Evolutionary conservation across 208 protist genomes (phyloP), one percentile per base, ranked within the genome.

Genomic region (Crithidia mellificae): DNA sequence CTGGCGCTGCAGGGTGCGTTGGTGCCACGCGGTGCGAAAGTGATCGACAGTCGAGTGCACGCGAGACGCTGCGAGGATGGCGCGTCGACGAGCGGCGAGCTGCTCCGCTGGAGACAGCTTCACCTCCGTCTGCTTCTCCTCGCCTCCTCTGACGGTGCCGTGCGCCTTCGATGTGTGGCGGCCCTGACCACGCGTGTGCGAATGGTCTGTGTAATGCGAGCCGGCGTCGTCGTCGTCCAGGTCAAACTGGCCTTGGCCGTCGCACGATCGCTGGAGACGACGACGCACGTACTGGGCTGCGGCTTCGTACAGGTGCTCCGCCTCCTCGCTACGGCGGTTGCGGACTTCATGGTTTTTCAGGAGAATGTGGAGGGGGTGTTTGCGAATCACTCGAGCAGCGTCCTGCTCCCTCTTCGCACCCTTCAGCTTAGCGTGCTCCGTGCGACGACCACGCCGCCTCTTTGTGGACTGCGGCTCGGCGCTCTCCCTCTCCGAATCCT

Each of bases 41-140:
- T 75, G 70, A 20, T 75, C 36, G 14, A 75, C 70, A 24, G 54
- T 39, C 22, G 70, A 75, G 15, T 4, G 32, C 51, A 63, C 53
- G 20, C 70, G 70, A 19, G 70, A 75, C 53, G 24, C 30, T 0
- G 38, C 27, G 2, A 41, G 38, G 25, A 75, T n/a, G 20, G 65
- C 62, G 47, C 61, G 61, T 22, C 70, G 62, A 20, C 62, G 62
- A 6, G 62, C 70, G 22, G 36, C 55, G n/a, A 69, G 70, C 29
- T 7, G 19, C 7, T 39, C 70, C 17, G 62, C 38, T 2, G 32
- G 29, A 14, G 59, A 38, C 25, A n/a, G 20, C 49, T 44, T 24
- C 20, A n/a, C 39, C 61, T 39, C 61, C 5, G 11, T n/a, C n/a
- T n/a, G n/a, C n/a, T n/a, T 17, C 22, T 8, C 50, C 17, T 4